Percentiles rank a stretch among this genome's conserved stretches.
Conservation (phyloP, 768 basidiomycete genomes). For the Rhizopogon vesiculosus region DNA sequence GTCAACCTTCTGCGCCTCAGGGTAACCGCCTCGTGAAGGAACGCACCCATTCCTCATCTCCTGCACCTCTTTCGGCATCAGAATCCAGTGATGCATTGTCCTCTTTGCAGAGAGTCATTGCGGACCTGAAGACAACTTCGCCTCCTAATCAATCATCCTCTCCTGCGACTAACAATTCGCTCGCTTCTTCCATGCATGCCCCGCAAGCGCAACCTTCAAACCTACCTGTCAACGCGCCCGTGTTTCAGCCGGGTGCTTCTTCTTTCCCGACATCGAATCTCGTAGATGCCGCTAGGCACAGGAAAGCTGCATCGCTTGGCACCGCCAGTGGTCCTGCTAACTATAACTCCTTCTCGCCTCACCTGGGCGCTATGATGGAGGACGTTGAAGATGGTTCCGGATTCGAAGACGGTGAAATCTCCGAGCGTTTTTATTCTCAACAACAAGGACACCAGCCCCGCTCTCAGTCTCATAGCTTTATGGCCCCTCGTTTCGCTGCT, state of each 20-base stretch:
- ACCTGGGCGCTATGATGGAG: constrained; percentile 81
- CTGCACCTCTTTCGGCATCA: constrained; percentile 45
- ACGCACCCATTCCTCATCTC: constrained; percentile 37
- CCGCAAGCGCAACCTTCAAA: constrained; percentile 43
- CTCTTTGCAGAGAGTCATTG: constrained; percentile 89
- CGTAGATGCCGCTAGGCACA: constrained; percentile 60
- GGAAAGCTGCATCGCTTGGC: constrained; percentile 78
- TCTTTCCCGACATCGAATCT: constrained; percentile 43
- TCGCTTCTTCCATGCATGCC: constrained; percentile 40
- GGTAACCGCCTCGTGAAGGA: constrained; percentile 50
- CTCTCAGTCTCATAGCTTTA: constrained; percentile 78
- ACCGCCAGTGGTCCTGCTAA: constrained; percentile 50
- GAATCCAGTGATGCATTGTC: constrained; percentile 80
- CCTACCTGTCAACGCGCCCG: constrained; percentile 62
- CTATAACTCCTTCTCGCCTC: constrained; percentile 71
- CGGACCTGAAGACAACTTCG: constrained; percentile 85
- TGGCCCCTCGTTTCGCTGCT: constrained; percentile 85
- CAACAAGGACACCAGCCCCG: constrained; percentile 58
- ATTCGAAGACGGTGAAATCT: constrained; percentile 79
- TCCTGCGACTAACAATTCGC: constrained; percentile 34
- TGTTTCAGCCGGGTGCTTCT: constrained; percentile 68
- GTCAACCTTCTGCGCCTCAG: constrained; percentile 54
- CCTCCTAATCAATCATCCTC: constrained; percentile 44
- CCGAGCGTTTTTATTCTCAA: constrained; percentile 47
- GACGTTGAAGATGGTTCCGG: constrained; percentile 63